Conservation (phyloP, 2,329 filamentous ascomycete species). For the Calonectria pauciramosa region DNA sequence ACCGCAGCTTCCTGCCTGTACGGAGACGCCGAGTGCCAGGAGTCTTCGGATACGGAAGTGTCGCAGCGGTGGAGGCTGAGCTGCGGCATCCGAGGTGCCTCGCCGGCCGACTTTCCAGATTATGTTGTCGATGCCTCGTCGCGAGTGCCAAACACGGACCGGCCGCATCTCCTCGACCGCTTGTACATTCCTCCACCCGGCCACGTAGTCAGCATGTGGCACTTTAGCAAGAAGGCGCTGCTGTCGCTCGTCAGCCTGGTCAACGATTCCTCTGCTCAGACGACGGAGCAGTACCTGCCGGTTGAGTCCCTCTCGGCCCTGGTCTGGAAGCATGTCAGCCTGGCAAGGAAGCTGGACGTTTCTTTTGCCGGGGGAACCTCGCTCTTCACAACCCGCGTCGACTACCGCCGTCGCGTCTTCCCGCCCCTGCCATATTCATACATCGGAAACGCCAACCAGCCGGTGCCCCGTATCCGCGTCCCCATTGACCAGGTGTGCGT, state of each 20-base stretch:
- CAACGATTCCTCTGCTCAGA: background rate
- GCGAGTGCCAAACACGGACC: background rate
- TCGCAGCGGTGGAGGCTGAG: background rate
- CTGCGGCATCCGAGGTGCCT: background rate
- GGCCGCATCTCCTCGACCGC: background rate
- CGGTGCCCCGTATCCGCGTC: background rate
- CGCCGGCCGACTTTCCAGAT: background rate
- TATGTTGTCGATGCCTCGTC: background rate
- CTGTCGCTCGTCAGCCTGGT: background rate
- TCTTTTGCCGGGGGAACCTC: background rate
- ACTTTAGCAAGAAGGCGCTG: background rate
- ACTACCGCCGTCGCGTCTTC: background rate
- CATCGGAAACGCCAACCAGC: slow-evolving; percentile 1
- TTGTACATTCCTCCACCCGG: background rate
- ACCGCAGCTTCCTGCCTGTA: background rate
- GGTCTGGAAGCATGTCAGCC: background rate
- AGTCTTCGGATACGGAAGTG: background rate
- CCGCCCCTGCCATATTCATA: background rate
- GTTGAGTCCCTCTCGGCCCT: background rate
- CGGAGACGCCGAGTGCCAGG: background rate
- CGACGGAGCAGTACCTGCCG: background rate
- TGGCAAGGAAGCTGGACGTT: background rate
- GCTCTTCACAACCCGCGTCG: background rate
- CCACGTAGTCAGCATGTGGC: background rate
- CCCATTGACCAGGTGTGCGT: background rate